Conservation (phyloP, 1,284 basidiomycete species). For the Tausonia pullulans region DNA sequence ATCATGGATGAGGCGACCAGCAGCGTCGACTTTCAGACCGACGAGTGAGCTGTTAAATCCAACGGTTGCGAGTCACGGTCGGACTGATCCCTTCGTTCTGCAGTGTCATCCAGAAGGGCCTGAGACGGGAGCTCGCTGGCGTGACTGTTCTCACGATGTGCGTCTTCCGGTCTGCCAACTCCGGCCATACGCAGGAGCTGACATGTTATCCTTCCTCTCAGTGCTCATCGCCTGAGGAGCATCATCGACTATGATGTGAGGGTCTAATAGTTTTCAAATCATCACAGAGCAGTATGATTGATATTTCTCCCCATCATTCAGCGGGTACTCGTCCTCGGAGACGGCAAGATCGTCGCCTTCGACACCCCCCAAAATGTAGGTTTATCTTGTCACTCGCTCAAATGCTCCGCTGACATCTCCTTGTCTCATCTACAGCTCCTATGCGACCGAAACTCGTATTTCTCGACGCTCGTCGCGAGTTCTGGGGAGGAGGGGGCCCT, state of each 20-base stretch:
- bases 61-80: neutral
- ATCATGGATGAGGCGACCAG: conserved; percentile 40
- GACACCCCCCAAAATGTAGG: too few species aligned
- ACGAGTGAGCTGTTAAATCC: neutral
- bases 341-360: neutral
- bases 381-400: too few species aligned
- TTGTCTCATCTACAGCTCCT: too few species aligned
- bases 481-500: too few species aligned
- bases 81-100: neutral
- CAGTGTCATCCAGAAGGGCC: neutral
- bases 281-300: neutral
- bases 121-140: neutral
- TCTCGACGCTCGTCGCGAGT: too few species aligned
- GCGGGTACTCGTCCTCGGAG: neutral
- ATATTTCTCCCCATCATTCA: neutral
- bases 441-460: too few species aligned
- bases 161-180: too few species aligned
- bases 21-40: neutral
- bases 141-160: conserved; percentile 5
- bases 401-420: too few species aligned
- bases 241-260: neutral
- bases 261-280: neutral
- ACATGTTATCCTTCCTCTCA: neutral
- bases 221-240: neutral
- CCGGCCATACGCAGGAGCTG: neutral